These are phyloP conservation scores for Tetrapyrgos nigripes DNA, from an alignment of 1,284 basidiomycete genomes.

Conservation along the genomic window DNA sequence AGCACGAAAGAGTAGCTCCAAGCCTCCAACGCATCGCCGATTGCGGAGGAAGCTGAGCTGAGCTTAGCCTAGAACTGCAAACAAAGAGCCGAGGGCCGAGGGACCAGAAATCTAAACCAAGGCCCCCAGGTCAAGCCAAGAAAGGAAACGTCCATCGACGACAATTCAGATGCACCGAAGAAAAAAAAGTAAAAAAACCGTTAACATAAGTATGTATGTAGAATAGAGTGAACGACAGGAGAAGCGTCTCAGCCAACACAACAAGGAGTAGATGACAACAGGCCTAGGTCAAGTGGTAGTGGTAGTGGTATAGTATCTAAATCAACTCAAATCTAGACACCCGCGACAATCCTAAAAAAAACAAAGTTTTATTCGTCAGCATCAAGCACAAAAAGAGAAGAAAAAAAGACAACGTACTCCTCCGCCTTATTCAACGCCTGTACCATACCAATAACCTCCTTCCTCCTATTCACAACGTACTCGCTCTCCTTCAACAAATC, in stretches of 20 bases:
- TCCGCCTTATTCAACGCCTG: slow-evolving; percentile 91
- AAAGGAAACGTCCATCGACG: no score
- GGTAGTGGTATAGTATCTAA: not conserved
- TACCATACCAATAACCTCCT: slow-evolving; percentile 91
- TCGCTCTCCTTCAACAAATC: slow-evolving; percentile 94
- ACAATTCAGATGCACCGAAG: no score
- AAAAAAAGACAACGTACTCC: slow-evolving; percentile 63
- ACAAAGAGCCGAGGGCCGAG: no score
- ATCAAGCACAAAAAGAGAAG: not conserved
- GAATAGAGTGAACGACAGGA: not conserved
- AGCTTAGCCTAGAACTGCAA: no score
- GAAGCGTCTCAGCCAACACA: not conserved
- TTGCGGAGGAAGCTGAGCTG: no score
- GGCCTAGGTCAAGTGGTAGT: not conserved
- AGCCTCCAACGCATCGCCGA: no score
- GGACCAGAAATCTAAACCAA: no score
- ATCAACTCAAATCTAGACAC: slow-evolving; percentile 25
- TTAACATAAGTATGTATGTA: no score
- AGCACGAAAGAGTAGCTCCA: no score
- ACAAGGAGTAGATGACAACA: no score
- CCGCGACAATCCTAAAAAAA: slow-evolving; percentile 33
- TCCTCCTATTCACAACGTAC: slow-evolving; percentile 82
- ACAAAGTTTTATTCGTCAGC: not conserved
- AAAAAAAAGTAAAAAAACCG: no score
- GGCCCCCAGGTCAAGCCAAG: no score